These are phyloP conservation scores for Scenedesmus sp. DNA, from an alignment of 163 green algal genomes.

Conservation along the genomic window DNA sequence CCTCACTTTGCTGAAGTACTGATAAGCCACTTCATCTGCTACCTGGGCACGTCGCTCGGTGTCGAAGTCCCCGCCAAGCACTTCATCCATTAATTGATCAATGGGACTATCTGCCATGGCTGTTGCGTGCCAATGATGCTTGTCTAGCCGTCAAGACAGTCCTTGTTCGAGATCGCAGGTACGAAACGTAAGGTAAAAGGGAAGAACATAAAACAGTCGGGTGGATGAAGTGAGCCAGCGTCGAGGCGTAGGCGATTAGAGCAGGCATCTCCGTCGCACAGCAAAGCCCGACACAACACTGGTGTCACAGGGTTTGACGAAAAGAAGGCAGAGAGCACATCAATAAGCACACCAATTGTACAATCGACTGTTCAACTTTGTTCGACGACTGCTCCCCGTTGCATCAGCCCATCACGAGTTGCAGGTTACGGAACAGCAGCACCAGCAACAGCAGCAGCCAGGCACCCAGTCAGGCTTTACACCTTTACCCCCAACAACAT, in stretches of 20 bases:
- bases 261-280: neutral
- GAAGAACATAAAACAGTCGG: neutral
- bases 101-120: neutral
- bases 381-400: too few species aligned
- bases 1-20: slow-evolving; percentile 18
- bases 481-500: neutral
- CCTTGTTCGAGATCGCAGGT: neutral
- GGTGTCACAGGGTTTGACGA: neutral
- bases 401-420: neutral
- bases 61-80: slow-evolving; percentile 22
- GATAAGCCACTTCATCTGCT: slow-evolving; percentile 31
- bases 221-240: too few species aligned
- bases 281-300: neutral
- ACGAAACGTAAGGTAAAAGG: neutral
- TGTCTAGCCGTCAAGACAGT: neutral
- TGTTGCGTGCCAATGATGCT: neutral
- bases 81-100: slow-evolving; percentile 26
- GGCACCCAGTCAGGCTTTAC: neutral
- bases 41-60: neutral
- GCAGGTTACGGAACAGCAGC: neutral
- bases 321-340: too few species aligned
- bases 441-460: neutral
- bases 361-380: too few species aligned
- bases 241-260: neutral
- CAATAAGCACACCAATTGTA: too few species aligned